A percentile compares a stretch with the other conserved stretches of the same genome.
phyloP scores from a whole-genome alignment of 2,329 filamentous ascomycete genomes.

The Colletotrichum agaves region DNA sequence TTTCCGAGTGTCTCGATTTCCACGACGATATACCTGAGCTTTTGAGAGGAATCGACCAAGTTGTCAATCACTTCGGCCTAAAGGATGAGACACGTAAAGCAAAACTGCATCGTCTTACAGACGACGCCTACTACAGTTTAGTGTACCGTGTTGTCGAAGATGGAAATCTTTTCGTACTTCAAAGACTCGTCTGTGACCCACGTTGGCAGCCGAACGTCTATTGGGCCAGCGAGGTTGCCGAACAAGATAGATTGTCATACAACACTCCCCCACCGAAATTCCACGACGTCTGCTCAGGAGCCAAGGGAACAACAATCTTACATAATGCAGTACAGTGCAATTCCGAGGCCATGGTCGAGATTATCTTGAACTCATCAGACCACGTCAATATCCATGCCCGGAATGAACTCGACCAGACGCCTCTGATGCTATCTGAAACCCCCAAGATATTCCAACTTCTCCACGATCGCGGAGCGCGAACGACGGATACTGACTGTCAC shows the following conservation, averaged over 20 bases:
- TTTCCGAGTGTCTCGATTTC: too few species aligned
- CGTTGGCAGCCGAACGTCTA: constrained; percentile 33
- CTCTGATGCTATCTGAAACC: constrained; percentile 49
- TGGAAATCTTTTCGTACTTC: constrained; percentile 6
- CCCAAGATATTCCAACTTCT: constrained; percentile 42
- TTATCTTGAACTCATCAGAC: constrained; percentile 43
- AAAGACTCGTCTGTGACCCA: constrained; percentile 27
- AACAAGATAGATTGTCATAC: too few species aligned
- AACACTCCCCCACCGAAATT: background rate
- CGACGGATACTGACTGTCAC: constrained; percentile 44
- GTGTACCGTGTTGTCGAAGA: constrained; percentile 11
- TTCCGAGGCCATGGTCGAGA: constrained; percentile 41
- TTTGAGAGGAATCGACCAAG: constrained; percentile 2
- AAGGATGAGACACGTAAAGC: too few species aligned
- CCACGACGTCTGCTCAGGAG: background rate
- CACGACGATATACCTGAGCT: background rate
- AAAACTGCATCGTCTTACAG: background rate
- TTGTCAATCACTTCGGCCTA: background rate
- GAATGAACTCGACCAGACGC: constrained; percentile 47
- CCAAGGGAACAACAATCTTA: constrained; percentile 1
- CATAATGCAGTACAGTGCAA: constrained; percentile 26
- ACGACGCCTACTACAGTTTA: background rate
- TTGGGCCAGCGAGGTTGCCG: background rate
- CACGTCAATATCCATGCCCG: constrained; percentile 44
- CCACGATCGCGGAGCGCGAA: constrained; percentile 42